Conservation (phyloP, 208 protist species). For the Leishmania amazonensis region DNA sequence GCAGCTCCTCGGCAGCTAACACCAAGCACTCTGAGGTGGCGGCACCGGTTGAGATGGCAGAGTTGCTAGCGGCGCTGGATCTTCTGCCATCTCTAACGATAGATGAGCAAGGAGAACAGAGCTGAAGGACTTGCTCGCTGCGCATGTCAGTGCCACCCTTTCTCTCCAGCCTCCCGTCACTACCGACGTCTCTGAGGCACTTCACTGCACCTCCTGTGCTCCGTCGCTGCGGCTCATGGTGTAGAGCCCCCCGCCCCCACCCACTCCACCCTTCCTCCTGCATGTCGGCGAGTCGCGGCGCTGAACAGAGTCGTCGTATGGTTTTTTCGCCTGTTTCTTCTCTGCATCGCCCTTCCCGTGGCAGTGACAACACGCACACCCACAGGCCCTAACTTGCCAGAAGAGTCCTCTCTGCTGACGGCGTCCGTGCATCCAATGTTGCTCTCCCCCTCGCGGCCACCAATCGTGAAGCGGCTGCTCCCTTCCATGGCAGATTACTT, state of each 20-base stretch:
- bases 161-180: not conserved
- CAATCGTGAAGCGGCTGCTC: not conserved
- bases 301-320: not conserved
- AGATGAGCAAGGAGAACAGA: not conserved
- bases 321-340: not conserved
- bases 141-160: not conserved
- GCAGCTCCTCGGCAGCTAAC: not conserved
- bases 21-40: not conserved
- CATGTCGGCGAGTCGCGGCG: not conserved
- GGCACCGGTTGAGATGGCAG: conserved; percentile 4
- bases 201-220: not conserved
- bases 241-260: not conserved
- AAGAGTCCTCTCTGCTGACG: not conserved
- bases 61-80: conserved; percentile 25
- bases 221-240: not conserved
- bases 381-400: not conserved
- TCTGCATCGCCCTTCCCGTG: not conserved
- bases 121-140: not conserved
- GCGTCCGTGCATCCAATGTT: not conserved
- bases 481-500: not conserved
- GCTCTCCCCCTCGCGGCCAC: not conserved
- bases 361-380: not conserved
- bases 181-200: not conserved
- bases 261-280: not conserved
- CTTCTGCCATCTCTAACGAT: conserved; percentile 19